phyloP scores from a whole-genome alignment of 768 basidiomycete genomes.

The Leccinum boreale region DNA sequence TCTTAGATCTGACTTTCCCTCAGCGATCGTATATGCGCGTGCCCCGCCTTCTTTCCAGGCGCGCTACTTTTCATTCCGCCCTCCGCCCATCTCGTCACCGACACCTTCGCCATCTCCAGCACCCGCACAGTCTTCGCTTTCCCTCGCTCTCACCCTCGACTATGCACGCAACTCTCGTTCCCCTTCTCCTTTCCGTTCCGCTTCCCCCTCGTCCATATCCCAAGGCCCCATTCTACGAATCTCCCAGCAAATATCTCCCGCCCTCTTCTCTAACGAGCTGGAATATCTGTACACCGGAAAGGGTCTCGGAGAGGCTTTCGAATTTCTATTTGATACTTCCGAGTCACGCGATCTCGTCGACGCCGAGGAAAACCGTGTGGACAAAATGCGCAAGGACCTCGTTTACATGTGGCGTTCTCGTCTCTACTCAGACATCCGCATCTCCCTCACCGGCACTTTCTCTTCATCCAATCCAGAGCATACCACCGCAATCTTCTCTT shows the following conservation, averaged over 20 bases:
- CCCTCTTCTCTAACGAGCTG: slow-evolving; percentile 84
- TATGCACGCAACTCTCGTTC: slow-evolving; percentile 40
- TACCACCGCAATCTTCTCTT: slow-evolving; percentile 81
- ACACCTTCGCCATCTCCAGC: slow-evolving; percentile 48
- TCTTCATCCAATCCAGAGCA: slow-evolving; percentile 61
- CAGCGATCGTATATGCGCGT: slow-evolving; percentile 92
- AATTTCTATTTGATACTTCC: slow-evolving; percentile 74
- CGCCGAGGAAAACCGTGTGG: slow-evolving; percentile 57
- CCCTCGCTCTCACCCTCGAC: slow-evolving; percentile 49
- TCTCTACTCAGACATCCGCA: slow-evolving; percentile 88
- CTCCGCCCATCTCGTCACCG: slow-evolving; percentile 51
- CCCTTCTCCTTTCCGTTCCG: slow-evolving; percentile 43
- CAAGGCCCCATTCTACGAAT: slow-evolving; percentile 54
- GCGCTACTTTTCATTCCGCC: slow-evolving; percentile 80
- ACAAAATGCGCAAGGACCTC: slow-evolving; percentile 88
- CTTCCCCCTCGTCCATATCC: slow-evolving; percentile 45
- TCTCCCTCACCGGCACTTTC: slow-evolving; percentile 71
- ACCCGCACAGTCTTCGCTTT: slow-evolving; percentile 59
- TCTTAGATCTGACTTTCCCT: neutral
- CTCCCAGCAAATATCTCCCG: slow-evolving; percentile 65
- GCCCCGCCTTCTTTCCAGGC: slow-evolving; percentile 90
- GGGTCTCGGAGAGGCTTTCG: slow-evolving; percentile 83
- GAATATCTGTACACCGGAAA: slow-evolving; percentile 95
- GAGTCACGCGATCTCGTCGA: slow-evolving; percentile 42
- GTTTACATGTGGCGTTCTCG: slow-evolving; percentile 97